Base-by-base conservation (phyloP, 31 red algal genomes). In the Asparagopsis taxiformis region DNA sequence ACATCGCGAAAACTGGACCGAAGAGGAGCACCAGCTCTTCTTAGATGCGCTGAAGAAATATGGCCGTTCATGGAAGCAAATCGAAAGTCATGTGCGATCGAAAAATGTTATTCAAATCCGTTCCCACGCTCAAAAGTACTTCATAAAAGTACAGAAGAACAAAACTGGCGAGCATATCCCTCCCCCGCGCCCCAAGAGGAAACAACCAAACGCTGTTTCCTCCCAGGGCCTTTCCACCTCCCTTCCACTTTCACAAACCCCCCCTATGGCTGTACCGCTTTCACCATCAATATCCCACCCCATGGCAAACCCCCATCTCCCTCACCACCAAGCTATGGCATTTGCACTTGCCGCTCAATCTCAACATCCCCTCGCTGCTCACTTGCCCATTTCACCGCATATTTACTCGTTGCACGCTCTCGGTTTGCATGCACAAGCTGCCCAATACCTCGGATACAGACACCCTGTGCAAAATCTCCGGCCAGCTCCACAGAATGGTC, bases 21-120 rank as follows among this genome's bases (percentile, higher is more conserved):
- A 66, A 48, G 95, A 91, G 46, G 95, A 98, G 65, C 95, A 98
- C 68, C 65, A 79, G 31, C 82, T 81, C 35, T 98, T 98, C 53
- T 63, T 98, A 7, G 81, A 98, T 63, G 95, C 91, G 49, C 72
- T 98, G n/a, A 79, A 72, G 62, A 71, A 77, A 39, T 94, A 94
- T 65, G 91, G 80, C 25, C 75, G 95, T 33, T 77, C 84, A 36
- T 98, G 95, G 95, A 98, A 98, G 55, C 86, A 79, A 26, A 98
- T 98, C 75, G 95, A 98, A 66, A 61, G 52, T 32, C 73, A 90
- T 35, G 91, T 98, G 1, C 80, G 80, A 24, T 94, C 95, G 39
- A 98, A 98, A 73, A 98, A 84, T 46, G 91, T 94, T 31, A 85
- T 94, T 37, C 95, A 98, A 78, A 98, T 98, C 56, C 84, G 95